Percentiles rank a stretch among this genome's conserved stretches.
These are phyloP conservation scores for Penicillium sp. DNA, from an alignment of 2,329 filamentous ascomycete species.

Conservation along the genomic window DNA sequence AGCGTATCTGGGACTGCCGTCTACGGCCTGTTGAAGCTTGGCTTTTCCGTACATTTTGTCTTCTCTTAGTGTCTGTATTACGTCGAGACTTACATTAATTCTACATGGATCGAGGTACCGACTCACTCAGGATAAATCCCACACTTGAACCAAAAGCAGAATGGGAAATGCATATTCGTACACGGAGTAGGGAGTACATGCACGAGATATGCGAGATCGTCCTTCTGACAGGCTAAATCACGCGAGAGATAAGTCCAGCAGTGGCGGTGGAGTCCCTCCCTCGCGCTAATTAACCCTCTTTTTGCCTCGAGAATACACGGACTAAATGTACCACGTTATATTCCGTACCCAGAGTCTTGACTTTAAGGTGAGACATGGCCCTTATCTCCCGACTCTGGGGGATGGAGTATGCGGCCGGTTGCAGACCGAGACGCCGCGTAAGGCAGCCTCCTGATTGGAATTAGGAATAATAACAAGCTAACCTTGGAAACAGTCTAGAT, in stretches of 20 bases:
- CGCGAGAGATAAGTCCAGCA: constrained; percentile 14
- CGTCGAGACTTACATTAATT: no score
- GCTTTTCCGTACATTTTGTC: not conserved
- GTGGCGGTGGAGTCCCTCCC: constrained; percentile 2
- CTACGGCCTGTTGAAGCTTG: constrained; percentile 12
- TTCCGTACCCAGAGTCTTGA: not conserved
- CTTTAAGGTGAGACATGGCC: not conserved
- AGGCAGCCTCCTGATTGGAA: no score
- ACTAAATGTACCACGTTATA: no score
- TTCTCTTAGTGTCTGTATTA: not conserved
- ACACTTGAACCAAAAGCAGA: no score
- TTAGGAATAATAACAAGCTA: no score
- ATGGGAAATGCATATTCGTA: no score
- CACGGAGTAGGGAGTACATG: no score
- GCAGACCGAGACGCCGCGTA: no score
- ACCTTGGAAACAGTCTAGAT: no score
- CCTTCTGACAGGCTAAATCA: constrained; percentile 19
- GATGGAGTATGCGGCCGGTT: no score
- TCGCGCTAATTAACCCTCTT: not conserved
- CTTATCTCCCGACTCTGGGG: not conserved
- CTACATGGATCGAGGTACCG: no score
- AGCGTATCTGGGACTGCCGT: constrained; percentile 14
- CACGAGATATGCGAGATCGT: constrained; percentile 6
- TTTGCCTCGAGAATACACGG: not conserved
- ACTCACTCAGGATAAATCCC: no score